Percentiles rank a stretch among this genome's conserved stretches.
Evolutionary conservation across 2,329 filamentous ascomycete species (phyloP).

Genomic region (Ophiostoma perfectum): DNA sequence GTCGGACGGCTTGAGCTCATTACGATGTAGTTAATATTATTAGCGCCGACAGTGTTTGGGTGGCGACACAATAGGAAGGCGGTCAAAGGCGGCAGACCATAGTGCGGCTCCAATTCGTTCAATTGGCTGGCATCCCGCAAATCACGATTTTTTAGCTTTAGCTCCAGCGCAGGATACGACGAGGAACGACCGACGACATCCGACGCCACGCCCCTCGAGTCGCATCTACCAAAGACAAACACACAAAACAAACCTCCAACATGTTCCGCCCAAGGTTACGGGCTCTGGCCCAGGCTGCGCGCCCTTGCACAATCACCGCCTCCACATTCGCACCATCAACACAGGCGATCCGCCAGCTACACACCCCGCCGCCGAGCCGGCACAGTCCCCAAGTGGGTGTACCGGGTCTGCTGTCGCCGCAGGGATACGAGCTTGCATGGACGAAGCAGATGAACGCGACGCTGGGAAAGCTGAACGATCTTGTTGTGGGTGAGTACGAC

Average conservation of each 20-base stretch:
- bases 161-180: neutral
- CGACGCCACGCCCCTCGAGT: neutral
- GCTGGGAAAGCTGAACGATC: slow-evolving; percentile 67
- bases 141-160: slow-evolving; percentile 13
- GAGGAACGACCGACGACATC: neutral
- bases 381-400: slow-evolving; percentile 42
- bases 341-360: slow-evolving; percentile 35
- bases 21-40: no score
- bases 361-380: slow-evolving; percentile 29
- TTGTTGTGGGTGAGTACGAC: slow-evolving; percentile 60
- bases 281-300: slow-evolving; percentile 12
- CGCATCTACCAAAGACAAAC: neutral
- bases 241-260: neutral
- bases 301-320: slow-evolving; percentile 1
- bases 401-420: slow-evolving; percentile 56
- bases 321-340: slow-evolving; percentile 15
- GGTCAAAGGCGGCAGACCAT: slow-evolving; percentile 20
- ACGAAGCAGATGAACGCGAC: slow-evolving; percentile 72
- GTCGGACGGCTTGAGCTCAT: neutral
- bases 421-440: slow-evolving; percentile 73
- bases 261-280: slow-evolving; percentile 54
- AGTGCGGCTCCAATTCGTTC: neutral
- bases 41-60: neutral
- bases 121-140: neutral
- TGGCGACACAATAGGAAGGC: slow-evolving; percentile 2